Base-by-base conservation (phyloP, 2,329 filamentous ascomycete genomes). In the Scedosporium apiospermum region DNA sequence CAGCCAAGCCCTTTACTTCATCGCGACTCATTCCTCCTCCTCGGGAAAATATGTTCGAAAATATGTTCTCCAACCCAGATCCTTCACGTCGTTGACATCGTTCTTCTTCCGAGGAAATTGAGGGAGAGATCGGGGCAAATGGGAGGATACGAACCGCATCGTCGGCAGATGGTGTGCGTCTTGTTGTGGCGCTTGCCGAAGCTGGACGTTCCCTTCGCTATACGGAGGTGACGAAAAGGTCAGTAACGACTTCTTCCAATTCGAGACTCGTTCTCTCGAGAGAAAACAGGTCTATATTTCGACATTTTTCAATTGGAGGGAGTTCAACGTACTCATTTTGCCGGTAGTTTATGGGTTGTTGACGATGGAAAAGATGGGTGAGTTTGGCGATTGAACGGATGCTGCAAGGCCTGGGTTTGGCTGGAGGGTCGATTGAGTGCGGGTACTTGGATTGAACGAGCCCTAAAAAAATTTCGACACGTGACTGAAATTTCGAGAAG, bases 121-220 rank as follows among this genome's bases (percentile, higher is more conserved):
- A 21, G 34, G 18, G 30, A 57, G 30, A 44, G 60, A 16, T 26
- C 27, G 49, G 60, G 26, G 10, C 16, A 58, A 38, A 18, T n/a
- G 16, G 26, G 49, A 44, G 26, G 67, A 62, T 62, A 91, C 90
- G 86, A 82, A 95, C 91, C 93, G 87, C 92, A 97, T 83, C 93
- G 93, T 87, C 93, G 89, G 90, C 93, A 97, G 81, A 97, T 84
- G 79, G 89, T 92, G 88, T 97, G 93, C 85, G 92, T 91, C 88
- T 96, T 96, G 88, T 93, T 96, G 86, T 96, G 91, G 87, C 91
- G 78, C 76, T 81, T 81, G 76, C 79, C 79, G 73, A 81, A 81
- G 74, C 79, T 81, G 73, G 79, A 81, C 71, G 80, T 82, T 78
- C 80, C 80, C 80, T 82, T 82, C 71, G 80, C 80, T 82, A 69